Evolutionary conservation across 306 rosid genomes (phyloP), one percentile per base, ranked within the genome.

Genomic region (Hylodesmum podocarpum): DNA sequence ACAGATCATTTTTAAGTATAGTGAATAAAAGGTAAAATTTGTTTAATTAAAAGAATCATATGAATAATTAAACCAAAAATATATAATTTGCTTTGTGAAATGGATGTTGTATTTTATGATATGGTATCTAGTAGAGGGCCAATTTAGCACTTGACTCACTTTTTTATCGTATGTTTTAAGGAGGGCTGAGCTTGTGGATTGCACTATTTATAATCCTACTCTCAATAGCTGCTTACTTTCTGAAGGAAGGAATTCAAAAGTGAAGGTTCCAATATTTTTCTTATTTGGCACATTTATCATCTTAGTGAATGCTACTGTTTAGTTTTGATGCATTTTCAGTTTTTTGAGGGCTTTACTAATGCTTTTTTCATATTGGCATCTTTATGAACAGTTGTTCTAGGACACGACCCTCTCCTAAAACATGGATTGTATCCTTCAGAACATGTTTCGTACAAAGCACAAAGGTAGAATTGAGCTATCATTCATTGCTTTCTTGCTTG

Each of bases 161-260:
- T 47, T 47, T 16, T 47, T 19, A 12, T 4, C 10, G 59, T 2
- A 12, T 51, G 70, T 37, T 67, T 68, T 14, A 89, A 92, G 98
- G 93, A 77, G 93, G 88, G 70, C 31, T 66, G 81, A 87, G 75
- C 91, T 76, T 92, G 62, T 92, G 95, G 98, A 46, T 90, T 62
- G 73, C 88, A 33, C 14, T 90, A 80, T 41, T 94, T 37, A 80
- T 90, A 65, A 65, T 92, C 80, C 75, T 94, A 40, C 78, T 92
- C 15, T 91, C 95, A n/a, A 21, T 87, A 66, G 89, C 84, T 11
- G 90, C 85, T 41, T 94, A 90, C 85, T 84, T 86, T 75, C 36
- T 81, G 67, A 87, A 84, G 66, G 53, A 66, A 77, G 88, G 69
- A 78, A 44, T 74, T 62, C 40, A 39, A 63, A 65, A 67, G 70